Evolutionary conservation across 2,329 filamentous ascomycete species (phyloP), one percentile per base, ranked within the genome.

Genomic region (Sporothrix globosa): DNA sequence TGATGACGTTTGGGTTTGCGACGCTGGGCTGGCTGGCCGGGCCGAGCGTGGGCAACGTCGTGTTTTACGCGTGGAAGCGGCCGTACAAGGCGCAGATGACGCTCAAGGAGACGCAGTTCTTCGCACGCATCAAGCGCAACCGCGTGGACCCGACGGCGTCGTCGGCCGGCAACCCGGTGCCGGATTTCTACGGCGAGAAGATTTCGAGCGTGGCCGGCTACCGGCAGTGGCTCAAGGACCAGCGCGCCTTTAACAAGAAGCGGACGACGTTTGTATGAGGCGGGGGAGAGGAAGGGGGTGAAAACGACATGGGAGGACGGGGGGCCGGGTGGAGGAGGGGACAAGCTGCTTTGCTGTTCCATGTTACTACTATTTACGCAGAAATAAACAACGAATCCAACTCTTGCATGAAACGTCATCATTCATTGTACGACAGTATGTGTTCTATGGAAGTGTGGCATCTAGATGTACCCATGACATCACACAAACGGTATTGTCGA

Each of bases 121-220:
- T 95, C 81, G 88, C 90, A 72, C 88, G 95, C 74, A 92, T 99
- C 81, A 96, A 94, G 85, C 92, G 91, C 81, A 91, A 96, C 83
- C 90, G 96, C 34, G 95, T 97, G 73, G 95, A 99, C 79, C 95
- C 96, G 3, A 91, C 90, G 19, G 91, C 91, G 69, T 96, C 93
- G 73, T 97, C 92, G 53, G 90, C 96, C 75, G 88, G 92, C 68
- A 98, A 98, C 82, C 96, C 96, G 21, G 92, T 97, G 0, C 94
- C 95, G 56, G 96, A 99, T 79, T 99, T 97, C 82, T 99, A 99
- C 77, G 96, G 96, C 76, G 96, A 99, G 83, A 98, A 97, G 27
- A 97, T 99, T 76, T 92, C 92, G 67, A 97, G 93, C 76, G 93
- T 98, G 27, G 86, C 90, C 69, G 94, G 92, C 61, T 99, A 98